phyloP scores from a whole-genome alignment of 108 stramenopile genomes.

The Pseudonitzschia pungens region DNA sequence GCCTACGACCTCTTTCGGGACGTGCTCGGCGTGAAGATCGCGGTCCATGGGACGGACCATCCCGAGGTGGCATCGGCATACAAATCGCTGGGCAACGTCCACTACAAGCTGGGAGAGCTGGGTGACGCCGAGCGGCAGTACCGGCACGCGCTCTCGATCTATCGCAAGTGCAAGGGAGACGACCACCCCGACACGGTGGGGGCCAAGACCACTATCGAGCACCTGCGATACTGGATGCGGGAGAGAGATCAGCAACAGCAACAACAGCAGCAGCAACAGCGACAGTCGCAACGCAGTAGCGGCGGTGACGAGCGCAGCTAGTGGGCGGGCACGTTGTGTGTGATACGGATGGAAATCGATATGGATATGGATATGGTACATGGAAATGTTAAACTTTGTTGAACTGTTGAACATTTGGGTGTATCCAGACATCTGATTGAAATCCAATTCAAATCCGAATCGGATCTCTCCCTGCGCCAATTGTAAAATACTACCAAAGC shows the following conservation, averaged over 20 bases:
- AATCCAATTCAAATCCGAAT: no score
- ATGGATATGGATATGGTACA: no score
- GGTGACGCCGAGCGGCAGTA: conserved; percentile 71
- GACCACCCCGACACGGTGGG: conserved; percentile 57
- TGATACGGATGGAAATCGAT: no score
- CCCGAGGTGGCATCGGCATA: conserved; percentile 81
- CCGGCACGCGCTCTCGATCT: conserved; percentile 71
- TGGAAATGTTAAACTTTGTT: no score
- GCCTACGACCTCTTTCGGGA: conserved; percentile 74
- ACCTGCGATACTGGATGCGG: conserved; percentile 60
- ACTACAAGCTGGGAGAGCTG: conserved; percentile 78
- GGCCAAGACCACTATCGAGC: conserved; percentile 61
- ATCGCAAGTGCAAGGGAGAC: conserved; percentile 61
- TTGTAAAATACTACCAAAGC: no score
- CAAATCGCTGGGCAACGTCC: conserved; percentile 82
- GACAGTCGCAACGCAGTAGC: background rate
- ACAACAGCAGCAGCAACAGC: conserved; percentile 18
- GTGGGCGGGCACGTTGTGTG: no score
- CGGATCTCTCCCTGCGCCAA: no score
- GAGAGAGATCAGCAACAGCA: conserved; percentile 53
- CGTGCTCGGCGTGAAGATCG: conserved; percentile 70
- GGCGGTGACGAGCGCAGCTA: conserved; percentile 41
- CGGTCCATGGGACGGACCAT: conserved; percentile 60
- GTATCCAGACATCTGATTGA: no score
- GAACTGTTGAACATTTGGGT: no score